Evolutionary conservation across 495 filamentous ascomycete species (phyloP).

Genomic region (Recurvomyces mirabilis): DNA sequence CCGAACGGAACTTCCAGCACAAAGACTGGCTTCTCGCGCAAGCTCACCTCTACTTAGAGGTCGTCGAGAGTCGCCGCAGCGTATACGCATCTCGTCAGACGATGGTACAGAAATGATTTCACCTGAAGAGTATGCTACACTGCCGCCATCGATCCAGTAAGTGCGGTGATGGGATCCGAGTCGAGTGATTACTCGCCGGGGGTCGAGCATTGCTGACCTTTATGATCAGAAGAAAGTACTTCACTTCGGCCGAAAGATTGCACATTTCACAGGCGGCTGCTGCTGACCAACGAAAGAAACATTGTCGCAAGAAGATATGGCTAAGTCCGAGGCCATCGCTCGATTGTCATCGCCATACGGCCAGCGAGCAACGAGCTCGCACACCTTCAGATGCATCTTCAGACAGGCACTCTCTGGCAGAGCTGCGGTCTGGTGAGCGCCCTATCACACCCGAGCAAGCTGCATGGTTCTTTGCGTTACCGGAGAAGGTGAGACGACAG

Average conservation of each 20-base stretch:
- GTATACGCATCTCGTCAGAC: too few relatives aligned
- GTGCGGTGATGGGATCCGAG: constrained; percentile 10
- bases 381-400: too few relatives aligned
- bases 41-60: too few relatives aligned
- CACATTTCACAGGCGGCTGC: constrained; percentile 13
- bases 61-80: too few relatives aligned
- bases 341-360: too few relatives aligned
- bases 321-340: too few relatives aligned
- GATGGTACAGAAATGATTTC: constrained; percentile 9
- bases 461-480: constrained; percentile 58
- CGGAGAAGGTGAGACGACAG: constrained; percentile 57
- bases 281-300: constrained; percentile 1
- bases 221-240: constrained; percentile 15
- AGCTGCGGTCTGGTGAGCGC: too few relatives aligned
- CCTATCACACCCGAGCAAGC: constrained; percentile 32
- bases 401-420: too few relatives aligned
- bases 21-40: not conserved
- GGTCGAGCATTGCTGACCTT: not conserved
- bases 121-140: constrained; percentile 21
- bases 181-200: not conserved
- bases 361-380: too few relatives aligned
- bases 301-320: constrained; percentile 8
- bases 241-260: constrained; percentile 13
- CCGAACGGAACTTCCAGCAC: not conserved
- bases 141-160: constrained; percentile 25